phyloP scores from a whole-genome alignment of 148 eudicot species.

The Chenopodium quinoa region DNA sequence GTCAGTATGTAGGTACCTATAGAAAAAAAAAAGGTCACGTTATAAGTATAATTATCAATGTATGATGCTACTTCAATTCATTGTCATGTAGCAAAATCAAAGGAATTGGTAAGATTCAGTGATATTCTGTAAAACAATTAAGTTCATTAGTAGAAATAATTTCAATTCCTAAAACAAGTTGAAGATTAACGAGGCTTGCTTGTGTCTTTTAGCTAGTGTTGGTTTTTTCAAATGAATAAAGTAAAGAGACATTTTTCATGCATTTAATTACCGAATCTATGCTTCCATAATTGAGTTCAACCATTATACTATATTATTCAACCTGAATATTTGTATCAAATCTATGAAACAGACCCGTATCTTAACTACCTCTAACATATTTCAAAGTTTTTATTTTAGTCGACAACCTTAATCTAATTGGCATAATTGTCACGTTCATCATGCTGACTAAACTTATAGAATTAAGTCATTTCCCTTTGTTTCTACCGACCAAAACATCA shows the following conservation, averaged over 20 bases:
- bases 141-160: too few relatives aligned
- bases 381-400: slow-evolving; percentile 1
- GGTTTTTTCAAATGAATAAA: slow-evolving; percentile 13
- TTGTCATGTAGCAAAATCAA: too few relatives aligned
- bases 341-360: slow-evolving; percentile 20
- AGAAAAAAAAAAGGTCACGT: too few relatives aligned
- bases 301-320: background rate
- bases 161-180: too few relatives aligned
- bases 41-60: too few relatives aligned
- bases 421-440: slow-evolving; percentile 15
- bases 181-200: too few relatives aligned
- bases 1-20: too few relatives aligned
- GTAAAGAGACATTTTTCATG: background rate
- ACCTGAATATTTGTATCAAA: slow-evolving; percentile 15
- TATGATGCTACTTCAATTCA: too few relatives aligned
- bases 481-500: background rate
- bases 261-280: slow-evolving; percentile 14
- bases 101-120: too few relatives aligned
- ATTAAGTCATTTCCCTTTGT: background rate
- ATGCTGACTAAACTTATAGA: background rate
- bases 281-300: slow-evolving; percentile 10
- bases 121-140: too few relatives aligned
- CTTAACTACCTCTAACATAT: slow-evolving; percentile 15
- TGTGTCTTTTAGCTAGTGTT: background rate
- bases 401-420: background rate